Conservation (phyloP, 805 yeast species). For the Wickerhamiella nectarea region DNA sequence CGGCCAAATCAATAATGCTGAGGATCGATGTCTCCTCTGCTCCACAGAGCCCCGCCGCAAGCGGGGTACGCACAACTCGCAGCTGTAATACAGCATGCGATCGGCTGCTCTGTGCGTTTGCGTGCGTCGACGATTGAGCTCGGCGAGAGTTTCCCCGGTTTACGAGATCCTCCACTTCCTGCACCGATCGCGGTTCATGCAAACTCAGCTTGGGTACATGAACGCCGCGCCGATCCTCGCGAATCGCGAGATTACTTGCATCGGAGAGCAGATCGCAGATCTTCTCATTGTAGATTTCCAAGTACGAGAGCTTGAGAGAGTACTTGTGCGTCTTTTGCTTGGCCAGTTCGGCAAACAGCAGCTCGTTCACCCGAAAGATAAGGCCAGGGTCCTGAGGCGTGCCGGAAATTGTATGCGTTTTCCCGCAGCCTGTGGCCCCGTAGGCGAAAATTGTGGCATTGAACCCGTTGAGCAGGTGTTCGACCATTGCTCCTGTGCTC, state of each 20-base stretch:
- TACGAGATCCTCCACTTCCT: constrained; percentile 17
- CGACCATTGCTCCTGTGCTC: constrained; percentile 62
- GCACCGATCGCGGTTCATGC: constrained; percentile 37
- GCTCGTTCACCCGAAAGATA: constrained; percentile 64
- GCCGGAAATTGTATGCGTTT: constrained; percentile 82
- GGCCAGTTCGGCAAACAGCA: constrained; percentile 52
- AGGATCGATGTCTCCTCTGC: constrained; percentile 65
- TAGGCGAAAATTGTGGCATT: constrained; percentile 90
- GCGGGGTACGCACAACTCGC: constrained; percentile 45
- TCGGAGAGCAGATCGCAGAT: constrained; percentile 68
- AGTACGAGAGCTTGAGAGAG: constrained; percentile 48
- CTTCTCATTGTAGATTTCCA: constrained; percentile 86
- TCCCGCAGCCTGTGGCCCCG: constrained; percentile 97
- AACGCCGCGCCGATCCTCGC: constrained; percentile 55
- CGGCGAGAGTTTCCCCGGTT: constrained; percentile 26
- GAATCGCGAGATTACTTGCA: constrained; percentile 35
- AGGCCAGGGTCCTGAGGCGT: constrained; percentile 62
- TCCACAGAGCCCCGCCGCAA: constrained; percentile 50
- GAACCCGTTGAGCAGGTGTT: constrained; percentile 66
- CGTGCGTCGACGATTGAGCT: constrained; percentile 78
- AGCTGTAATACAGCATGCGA: constrained; percentile 90
- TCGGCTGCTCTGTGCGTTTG: constrained; percentile 79
- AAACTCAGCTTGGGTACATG: constrained; percentile 57
- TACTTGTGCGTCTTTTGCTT: constrained; percentile 37
- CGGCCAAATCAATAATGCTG: constrained; percentile 84